Conservation (phyloP, 2,329 filamentous ascomycete species). For the Rosellinia necatrix region DNA sequence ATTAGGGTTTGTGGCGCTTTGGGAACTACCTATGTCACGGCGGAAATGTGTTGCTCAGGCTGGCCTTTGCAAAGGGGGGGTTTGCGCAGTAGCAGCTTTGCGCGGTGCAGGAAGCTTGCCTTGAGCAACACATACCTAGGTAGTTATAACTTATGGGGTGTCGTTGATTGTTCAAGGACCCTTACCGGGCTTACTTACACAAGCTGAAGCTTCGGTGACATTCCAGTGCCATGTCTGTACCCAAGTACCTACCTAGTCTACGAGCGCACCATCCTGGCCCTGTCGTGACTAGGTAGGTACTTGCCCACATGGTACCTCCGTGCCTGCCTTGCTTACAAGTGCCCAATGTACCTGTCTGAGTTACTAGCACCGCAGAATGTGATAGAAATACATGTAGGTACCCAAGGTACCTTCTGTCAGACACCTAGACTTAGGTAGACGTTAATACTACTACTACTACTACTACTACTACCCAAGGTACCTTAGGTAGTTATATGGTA, state of each 20-base stretch:
- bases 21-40: neutral
- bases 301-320: no score
- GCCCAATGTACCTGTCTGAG: no score
- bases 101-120: conserved; percentile 21
- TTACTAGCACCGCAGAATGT: no score
- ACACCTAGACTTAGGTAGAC: no score
- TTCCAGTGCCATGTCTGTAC: conserved; percentile 11
- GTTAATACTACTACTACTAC: no score
- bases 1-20: no score
- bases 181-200: conserved; percentile 9
- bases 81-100: conserved; percentile 20
- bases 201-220: conserved; percentile 23
- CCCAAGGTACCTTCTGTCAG: no score
- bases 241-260: neutral
- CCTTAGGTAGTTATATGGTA: no score
- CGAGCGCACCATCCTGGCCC: no score
- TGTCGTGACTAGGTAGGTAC: neutral
- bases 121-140: neutral
- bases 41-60: neutral
- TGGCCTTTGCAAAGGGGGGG: conserved; percentile 6
- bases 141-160: conserved; percentile 9
- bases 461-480: no score
- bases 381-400: no score
- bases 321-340: no score
- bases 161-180: neutral